Evolutionary conservation across 2,329 filamentous ascomycete genomes (phyloP).

Genomic region (Fusarium irregulare): DNA sequence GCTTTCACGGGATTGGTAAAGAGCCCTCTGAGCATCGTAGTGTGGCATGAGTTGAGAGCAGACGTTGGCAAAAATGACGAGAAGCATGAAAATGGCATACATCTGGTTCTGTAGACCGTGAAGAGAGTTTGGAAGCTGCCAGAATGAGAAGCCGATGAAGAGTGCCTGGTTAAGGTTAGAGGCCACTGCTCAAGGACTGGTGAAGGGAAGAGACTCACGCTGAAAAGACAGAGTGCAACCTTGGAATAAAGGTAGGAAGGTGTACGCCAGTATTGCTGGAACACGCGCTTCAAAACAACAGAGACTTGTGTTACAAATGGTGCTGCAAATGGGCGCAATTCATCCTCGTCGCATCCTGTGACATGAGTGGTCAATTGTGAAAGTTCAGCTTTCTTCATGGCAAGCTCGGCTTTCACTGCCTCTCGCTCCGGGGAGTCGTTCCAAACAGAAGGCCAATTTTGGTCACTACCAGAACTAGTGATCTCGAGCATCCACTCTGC

Average conservation of each 20-base stretch:
- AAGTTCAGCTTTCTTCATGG: constrained; percentile 14
- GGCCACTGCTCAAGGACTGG: rapidly evolving
- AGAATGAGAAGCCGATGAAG: constrained; percentile 73
- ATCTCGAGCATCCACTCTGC: constrained; percentile 73
- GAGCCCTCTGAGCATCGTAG: constrained; percentile 73
- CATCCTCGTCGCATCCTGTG: constrained; percentile 31
- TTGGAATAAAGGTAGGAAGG: constrained; percentile 72
- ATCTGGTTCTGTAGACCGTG: constrained; percentile 78
- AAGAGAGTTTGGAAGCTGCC: constrained; percentile 64
- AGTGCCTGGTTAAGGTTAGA: neutral
- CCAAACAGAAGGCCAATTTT: constrained; percentile 55
- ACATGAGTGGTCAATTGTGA: constrained; percentile 1
- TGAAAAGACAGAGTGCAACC: constrained; percentile 48
- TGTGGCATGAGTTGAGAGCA: constrained; percentile 65
- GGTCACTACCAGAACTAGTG: constrained; percentile 55
- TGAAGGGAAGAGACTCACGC: constrained; percentile 11
- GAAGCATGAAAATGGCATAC: constrained; percentile 74
- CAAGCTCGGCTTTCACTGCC: constrained; percentile 26
- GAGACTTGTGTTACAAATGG: constrained; percentile 46
- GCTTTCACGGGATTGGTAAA: constrained; percentile 76
- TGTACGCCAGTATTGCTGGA: constrained; percentile 48
- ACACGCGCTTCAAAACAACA: constrained; percentile 50
- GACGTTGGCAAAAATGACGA: constrained; percentile 39
- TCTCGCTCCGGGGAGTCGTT: constrained; percentile 55
- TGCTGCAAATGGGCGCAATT: constrained; percentile 41